Percentiles rank a stretch among this genome's conserved stretches.
Evolutionary conservation across 768 basidiomycete genomes (phyloP).

Genomic region (Cystofilobasidium macerans): DNA sequence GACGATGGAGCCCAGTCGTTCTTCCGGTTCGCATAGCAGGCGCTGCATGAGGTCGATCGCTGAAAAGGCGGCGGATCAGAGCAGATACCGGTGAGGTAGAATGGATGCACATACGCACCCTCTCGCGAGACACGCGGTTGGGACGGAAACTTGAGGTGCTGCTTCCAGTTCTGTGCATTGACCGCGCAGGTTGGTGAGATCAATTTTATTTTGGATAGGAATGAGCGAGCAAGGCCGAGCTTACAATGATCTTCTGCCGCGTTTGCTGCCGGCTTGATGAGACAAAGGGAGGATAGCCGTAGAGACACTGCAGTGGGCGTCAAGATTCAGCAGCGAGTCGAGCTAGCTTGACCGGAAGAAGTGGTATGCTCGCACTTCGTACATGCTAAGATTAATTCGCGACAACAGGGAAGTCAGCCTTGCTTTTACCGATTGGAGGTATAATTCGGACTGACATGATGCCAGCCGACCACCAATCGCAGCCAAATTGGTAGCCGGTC

Average conservation of each 20-base stretch:
- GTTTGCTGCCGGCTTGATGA: conserved; percentile 60
- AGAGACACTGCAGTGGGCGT: conserved; percentile 24
- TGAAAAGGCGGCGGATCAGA: conserved; percentile 81
- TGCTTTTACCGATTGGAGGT: no score
- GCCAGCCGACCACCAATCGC: conserved; percentile 98
- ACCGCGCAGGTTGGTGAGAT: not conserved
- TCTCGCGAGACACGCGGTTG: conserved; percentile 60
- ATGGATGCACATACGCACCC: not conserved
- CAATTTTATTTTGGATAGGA: no score
- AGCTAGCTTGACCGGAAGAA: no score
- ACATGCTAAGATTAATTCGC: no score
- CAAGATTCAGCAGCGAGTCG: no score
- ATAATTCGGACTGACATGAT: no score
- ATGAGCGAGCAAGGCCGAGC: not conserved
- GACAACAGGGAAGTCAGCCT: no score
- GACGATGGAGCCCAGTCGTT: conserved; percentile 65
- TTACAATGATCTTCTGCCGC: conserved; percentile 75
- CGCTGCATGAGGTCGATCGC: conserved; percentile 77
- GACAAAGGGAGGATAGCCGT: conserved; percentile 87
- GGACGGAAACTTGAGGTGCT: conserved; percentile 72
- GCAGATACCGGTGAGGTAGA: conserved; percentile 69
- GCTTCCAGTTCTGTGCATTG: conserved; percentile 59
- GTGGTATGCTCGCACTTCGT: conserved; percentile 44
- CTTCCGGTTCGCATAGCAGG: conserved; percentile 88
- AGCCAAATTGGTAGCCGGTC: conserved; percentile 75